These are phyloP conservation scores for Farysia itapuensis DNA, from an alignment of 1,284 basidiomycete genomes.

Conservation along the genomic window DNA sequence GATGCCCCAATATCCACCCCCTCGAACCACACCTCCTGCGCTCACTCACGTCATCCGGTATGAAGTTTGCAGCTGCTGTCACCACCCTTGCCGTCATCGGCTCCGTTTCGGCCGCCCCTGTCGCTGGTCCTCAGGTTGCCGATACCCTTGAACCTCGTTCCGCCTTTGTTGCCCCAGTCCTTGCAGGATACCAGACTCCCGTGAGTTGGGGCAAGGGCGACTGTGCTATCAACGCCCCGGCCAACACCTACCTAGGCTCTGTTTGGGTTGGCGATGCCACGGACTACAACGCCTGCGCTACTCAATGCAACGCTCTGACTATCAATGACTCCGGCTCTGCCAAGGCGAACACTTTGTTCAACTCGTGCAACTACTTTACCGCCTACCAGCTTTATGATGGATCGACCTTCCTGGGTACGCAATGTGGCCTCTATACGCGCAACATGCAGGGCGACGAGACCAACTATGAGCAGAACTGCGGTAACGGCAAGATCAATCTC, in stretches of 20 bases:
- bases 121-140: background rate
- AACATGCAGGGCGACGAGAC: background rate
- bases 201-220: background rate
- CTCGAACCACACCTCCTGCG: too few species aligned
- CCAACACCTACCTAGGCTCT: background rate
- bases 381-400: background rate
- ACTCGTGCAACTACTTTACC: background rate
- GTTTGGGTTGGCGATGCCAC: background rate
- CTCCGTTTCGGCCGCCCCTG: background rate
- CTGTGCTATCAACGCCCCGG: constrained; percentile 1
- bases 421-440: background rate
- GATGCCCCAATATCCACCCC: too few species aligned
- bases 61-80: background rate
- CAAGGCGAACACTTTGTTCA: background rate
- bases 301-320: background rate
- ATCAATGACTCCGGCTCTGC: background rate
- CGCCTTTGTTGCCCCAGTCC: background rate
- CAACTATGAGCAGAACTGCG: background rate
- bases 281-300: background rate
- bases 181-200: background rate
- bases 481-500: background rate
- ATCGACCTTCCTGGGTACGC: background rate
- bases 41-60: too few species aligned
- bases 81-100: background rate
- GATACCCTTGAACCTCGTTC: background rate